Evolutionary conservation across 139 green algal genomes (phyloP).

Genomic region (Prasinococcaceae sp.): DNA sequence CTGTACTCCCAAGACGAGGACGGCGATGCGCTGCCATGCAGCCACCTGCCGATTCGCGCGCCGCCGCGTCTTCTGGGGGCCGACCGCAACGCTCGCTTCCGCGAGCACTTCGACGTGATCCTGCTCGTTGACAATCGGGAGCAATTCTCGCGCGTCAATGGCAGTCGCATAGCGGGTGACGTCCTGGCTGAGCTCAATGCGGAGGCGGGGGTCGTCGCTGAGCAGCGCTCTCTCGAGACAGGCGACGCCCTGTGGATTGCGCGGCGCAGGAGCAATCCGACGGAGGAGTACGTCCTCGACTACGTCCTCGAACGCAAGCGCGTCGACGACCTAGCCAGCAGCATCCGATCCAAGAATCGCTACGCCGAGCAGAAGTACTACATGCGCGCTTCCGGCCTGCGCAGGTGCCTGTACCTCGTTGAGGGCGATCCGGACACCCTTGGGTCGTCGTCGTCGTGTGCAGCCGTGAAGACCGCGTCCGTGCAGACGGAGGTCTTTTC

Average conservation of each 20-base stretch:
- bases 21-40: no score
- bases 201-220: constrained; percentile 4
- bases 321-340: constrained; percentile 36
- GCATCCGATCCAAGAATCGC: constrained; percentile 32
- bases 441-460: constrained; percentile 13
- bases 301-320: constrained; percentile 61
- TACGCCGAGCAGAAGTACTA: constrained; percentile 39
- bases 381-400: constrained; percentile 41
- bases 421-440: constrained; percentile 44
- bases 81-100: no score
- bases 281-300: constrained; percentile 56
- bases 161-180: constrained; percentile 10
- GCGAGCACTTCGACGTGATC: constrained; percentile 36
- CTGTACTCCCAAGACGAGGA: no score
- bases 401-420: constrained; percentile 47
- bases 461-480: constrained; percentile 34
- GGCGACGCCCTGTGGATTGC: constrained; percentile 41
- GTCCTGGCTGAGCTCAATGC: constrained; percentile 26
- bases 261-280: constrained; percentile 13
- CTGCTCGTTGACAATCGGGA: constrained; percentile 46
- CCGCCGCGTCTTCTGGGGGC: no score
- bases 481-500: constrained; percentile 24
- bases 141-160: constrained; percentile 23
- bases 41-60: no score
- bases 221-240: constrained; percentile 4